Base-by-base conservation (phyloP, 23 red algal species). In the Chondrus crispus region DNA sequence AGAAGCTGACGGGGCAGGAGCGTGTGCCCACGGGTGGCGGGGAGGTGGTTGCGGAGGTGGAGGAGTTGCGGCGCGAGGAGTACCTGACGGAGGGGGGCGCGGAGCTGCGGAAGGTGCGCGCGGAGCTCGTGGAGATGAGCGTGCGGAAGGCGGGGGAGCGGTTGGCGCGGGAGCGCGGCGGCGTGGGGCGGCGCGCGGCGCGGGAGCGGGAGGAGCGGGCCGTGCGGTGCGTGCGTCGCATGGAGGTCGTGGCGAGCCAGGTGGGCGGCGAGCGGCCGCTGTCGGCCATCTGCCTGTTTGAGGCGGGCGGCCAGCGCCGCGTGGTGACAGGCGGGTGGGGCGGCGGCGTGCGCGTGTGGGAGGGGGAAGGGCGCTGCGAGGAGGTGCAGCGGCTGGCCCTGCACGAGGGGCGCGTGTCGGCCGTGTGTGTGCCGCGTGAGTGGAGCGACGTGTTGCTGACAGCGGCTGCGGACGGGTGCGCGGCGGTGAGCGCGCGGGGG, bases 261-360 rank as follows among this genome's bases (percentile, higher is more conserved):
- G 77, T 50, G 3, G 89, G 55, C 22, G 89, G 46, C 12, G n/a
- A 26, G 11, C 76, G 89, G 16, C 89, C 89, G 19, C 51, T 83
- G 29, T 40, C 77, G 2, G 89, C 89, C 33, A 57, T 84, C 13
- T 68, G 26, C 38, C 60, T 78, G n/a, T 39, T 28, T 19, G 57
- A 54, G 19, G 77, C 47, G 10, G 77, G 62, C 5, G 79, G 89
- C 16, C 76, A 82, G 46, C n/a, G 78, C 24, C 24, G 20, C 6
- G 36, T 92, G 14, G 89, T 66, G 20, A 82, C 89, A 3, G 89
- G 77, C 28, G 60, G 51, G 10, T 92, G 77, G 75, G 78, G 62
- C 40, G 89, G 89, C 11, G 40, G 60, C 16, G n/a, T 92, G 6
- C 30, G 19, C 2, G 50, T 92, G 20, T 82, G 89, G 75, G 68